Percentiles rank a stretch among this genome's conserved stretches.
phyloP scores from a whole-genome alignment of 2,329 filamentous ascomycete species.

The Huntiella omanensis region DNA sequence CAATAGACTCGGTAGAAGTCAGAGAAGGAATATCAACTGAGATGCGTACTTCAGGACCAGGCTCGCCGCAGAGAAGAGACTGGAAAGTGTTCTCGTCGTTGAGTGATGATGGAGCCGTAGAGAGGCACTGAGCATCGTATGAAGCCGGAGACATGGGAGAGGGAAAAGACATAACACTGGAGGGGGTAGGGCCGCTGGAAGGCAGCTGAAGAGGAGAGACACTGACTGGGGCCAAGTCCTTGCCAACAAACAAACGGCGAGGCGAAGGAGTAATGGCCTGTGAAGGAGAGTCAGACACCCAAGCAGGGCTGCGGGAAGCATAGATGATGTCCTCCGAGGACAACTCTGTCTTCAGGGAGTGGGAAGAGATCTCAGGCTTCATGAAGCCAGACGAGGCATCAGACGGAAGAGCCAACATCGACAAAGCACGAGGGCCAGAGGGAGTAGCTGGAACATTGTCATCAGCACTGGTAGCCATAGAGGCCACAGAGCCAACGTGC shows the following conservation, averaged over 20 bases:
- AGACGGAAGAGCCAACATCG: conserved; percentile 5
- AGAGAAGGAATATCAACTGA: conserved; percentile 56
- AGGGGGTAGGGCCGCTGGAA: conserved; percentile 26
- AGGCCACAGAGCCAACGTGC: conserved; percentile 8
- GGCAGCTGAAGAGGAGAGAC: conserved; percentile 27
- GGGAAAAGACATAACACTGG: conserved; percentile 47
- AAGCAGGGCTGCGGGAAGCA: conserved; percentile 16
- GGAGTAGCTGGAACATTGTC: conserved; percentile 11
- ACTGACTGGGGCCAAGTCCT: conserved; percentile 33
- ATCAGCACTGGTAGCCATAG: conserved; percentile 9
- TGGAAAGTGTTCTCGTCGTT: conserved; percentile 53
- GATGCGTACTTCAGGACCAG: conserved; percentile 50
- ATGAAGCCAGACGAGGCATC: conserved; percentile 14
- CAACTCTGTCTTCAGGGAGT: conserved; percentile 23
- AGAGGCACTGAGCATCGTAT: conserved; percentile 53
- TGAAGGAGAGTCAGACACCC: conserved; percentile 17
- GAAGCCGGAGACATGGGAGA: conserved; percentile 52
- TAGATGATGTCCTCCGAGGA: conserved; percentile 26
- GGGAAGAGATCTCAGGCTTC: conserved; percentile 29
- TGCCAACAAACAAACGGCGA: conserved; percentile 21
- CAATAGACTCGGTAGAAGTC: conserved; percentile 60
- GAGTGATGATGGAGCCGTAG: conserved; percentile 56
- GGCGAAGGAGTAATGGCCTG: conserved; percentile 27
- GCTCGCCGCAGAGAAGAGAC: conserved; percentile 54
- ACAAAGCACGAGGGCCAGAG: conserved; percentile 7